These are phyloP conservation scores for Salvia miltiorrhiza DNA, from an alignment of 257 asterid genomes.

Conservation along the genomic window DNA sequence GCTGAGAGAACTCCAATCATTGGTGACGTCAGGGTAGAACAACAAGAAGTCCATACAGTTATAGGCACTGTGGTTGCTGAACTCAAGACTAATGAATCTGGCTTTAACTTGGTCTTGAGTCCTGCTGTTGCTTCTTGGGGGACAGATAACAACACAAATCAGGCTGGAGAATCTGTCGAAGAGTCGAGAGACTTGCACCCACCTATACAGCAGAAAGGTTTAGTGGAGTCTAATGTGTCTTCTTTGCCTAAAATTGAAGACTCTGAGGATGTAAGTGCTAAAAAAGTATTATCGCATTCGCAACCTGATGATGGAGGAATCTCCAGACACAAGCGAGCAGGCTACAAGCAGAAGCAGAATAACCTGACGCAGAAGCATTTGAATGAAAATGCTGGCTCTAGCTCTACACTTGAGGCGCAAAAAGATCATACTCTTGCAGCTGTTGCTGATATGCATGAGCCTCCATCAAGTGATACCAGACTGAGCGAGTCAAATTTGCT, in stretches of 20 bases:
- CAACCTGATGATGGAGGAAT: constrained; percentile 46
- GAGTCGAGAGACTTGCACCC: constrained; percentile 27
- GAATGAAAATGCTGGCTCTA: constrained; percentile 37
- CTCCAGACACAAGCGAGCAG: constrained; percentile 42
- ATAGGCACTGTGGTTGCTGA: constrained; percentile 34
- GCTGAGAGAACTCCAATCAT: constrained; percentile 32
- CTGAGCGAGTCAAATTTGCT: constrained; percentile 33
- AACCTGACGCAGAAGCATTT: constrained; percentile 31
- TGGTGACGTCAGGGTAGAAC: constrained; percentile 29
- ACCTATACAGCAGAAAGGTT: constrained; percentile 29
- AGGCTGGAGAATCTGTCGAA: constrained; percentile 34
- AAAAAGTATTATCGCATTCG: constrained; percentile 29
- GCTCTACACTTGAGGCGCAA: constrained; percentile 29
- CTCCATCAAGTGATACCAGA: constrained; percentile 35
- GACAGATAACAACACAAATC: constrained; percentile 23
- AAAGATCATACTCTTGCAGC: constrained; percentile 29
- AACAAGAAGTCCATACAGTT: constrained; percentile 26
- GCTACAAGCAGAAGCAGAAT: constrained; percentile 62
- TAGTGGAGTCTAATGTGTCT: constrained; percentile 32
- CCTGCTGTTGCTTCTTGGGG: constrained; percentile 30
- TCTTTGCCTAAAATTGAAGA: constrained; percentile 38
- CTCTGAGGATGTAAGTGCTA: constrained; percentile 26
- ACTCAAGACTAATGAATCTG: constrained; percentile 32
- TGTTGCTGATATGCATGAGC: constrained; percentile 27
- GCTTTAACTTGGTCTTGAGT: constrained; percentile 22